Evolutionary conservation across 2,329 filamentous ascomycete genomes (phyloP).

Genomic region (Epichloe brachyelytri): DNA sequence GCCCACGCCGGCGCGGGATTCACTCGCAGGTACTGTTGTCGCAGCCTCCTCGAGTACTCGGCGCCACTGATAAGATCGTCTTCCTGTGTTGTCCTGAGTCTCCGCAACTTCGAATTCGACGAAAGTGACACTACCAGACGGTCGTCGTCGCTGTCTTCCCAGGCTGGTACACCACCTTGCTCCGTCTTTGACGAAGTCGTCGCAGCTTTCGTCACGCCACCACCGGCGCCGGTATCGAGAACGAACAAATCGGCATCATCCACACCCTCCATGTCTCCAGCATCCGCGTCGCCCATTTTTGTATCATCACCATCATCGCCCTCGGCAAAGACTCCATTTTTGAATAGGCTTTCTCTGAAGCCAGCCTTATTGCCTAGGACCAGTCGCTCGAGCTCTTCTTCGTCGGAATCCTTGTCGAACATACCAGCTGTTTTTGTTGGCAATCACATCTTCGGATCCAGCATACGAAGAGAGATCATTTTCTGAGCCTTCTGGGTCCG

Average conservation of each 20-base stretch:
- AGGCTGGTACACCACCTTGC: constrained; percentile 44
- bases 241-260: constrained; percentile 79
- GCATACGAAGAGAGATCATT: constrained; percentile 15
- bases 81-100: constrained; percentile 64
- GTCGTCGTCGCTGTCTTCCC: constrained; percentile 96
- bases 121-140: constrained; percentile 72
- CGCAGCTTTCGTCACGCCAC: constrained; percentile 14
- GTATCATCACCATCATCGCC: constrained; percentile 29
- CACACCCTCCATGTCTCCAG: constrained; percentile 42
- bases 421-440: constrained; percentile 17
- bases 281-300: constrained; percentile 29
- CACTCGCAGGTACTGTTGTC: constrained; percentile 57
- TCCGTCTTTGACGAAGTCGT: constrained; percentile 11
- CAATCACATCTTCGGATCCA: constrained; percentile 15
- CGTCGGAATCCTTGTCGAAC: constrained; percentile 63
- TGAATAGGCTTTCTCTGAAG: constrained; percentile 63
- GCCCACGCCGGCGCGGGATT: constrained; percentile 52
- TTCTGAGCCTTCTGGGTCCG: constrained; percentile 17
- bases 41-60: constrained; percentile 71
- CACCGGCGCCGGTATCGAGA: constrained; percentile 52
- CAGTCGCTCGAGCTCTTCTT: constrained; percentile 74
- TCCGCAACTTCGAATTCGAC: constrained; percentile 56
- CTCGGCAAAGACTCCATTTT: constrained; percentile 9
- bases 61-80: constrained; percentile 80
- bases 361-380: constrained; percentile 80